Evolutionary conservation across 2,329 filamentous ascomycete species (phyloP), one percentile per base, ranked within the genome.

Genomic region (Claviceps humidiphila): DNA sequence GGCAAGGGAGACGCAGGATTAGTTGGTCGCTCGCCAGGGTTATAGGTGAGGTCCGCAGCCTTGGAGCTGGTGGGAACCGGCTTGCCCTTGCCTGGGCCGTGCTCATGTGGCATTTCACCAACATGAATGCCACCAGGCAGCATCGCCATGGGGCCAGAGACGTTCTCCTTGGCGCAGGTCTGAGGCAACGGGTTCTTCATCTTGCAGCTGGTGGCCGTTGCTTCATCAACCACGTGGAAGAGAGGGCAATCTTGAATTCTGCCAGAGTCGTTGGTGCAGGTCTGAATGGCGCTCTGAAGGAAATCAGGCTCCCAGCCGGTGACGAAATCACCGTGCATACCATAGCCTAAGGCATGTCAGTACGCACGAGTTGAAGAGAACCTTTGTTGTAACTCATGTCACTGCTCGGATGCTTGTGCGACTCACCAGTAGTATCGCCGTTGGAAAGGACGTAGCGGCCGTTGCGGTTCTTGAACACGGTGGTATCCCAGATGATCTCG

Each of bases 401-500:
- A 37, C 22, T 38, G 11, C 7, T 14, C 17, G 2, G 2, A 39
- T 41, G 13, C 13, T 24, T 11, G n/a, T 51, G 7, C 16, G 3
- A 64, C 74, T 61, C 71, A 79, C 84, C 85, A 59, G 83, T 83
- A 26, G 79, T 74, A 61, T 96, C 89, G 55, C 88, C 87, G 59
- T 89, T 89, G 48, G 87, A 73, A 49, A 94, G 69, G 49, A 89
- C 74, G 61, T 94, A 95, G 57, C 81, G 68, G 50, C 89, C 88
- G 7, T 75, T 69, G 22, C 76, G 68, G 53, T 75, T 76, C 30
- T 69, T 70, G 66, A 86, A 94, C 1, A 73, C 74, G 49, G 77
- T 67, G 8, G 87, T 93, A 63, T 84, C 72, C 79, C 82, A 95
- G 65, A 95, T 94, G 38, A 84, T 88, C 72, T 96, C 89, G 65